Percentiles rank a stretch among this genome's conserved stretches.
phyloP scores from a whole-genome alignment of 2,329 filamentous ascomycete genomes.

The Elsinoe batatas region DNA sequence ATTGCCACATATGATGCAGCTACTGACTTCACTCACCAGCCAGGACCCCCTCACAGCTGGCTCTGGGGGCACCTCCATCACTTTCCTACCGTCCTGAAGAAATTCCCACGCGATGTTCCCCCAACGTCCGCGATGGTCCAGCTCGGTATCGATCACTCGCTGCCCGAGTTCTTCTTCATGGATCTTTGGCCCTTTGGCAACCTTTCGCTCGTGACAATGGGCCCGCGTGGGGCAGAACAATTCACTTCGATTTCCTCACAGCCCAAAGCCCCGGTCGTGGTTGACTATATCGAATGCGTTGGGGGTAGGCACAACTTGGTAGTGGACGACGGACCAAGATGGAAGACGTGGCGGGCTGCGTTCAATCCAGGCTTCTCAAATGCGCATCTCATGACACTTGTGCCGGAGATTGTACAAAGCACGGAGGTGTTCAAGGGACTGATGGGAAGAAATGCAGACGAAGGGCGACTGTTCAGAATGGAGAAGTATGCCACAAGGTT shows the following conservation, averaged over 20 bases:
- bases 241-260: slow-evolving; percentile 27
- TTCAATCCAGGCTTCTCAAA: slow-evolving; percentile 36
- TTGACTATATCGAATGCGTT: slow-evolving; percentile 27
- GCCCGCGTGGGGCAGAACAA: slow-evolving; percentile 31
- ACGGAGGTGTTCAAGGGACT: slow-evolving; percentile 25
- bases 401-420: slow-evolving; percentile 30
- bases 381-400: slow-evolving; percentile 31
- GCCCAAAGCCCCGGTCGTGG: slow-evolving; percentile 27
- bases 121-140: slow-evolving; percentile 21
- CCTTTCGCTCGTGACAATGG: slow-evolving; percentile 28
- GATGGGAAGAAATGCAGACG: slow-evolving; percentile 28
- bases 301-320: slow-evolving; percentile 31
- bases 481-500: slow-evolving; percentile 32
- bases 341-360: slow-evolving; percentile 36
- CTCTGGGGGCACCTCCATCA: slow-evolving; percentile 6
- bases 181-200: slow-evolving; percentile 36
- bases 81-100: neutral
- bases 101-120: neutral
- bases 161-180: slow-evolving; percentile 34
- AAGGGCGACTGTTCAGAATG: slow-evolving; percentile 30
- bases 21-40: neutral
- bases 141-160: slow-evolving; percentile 29
- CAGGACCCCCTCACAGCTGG: slow-evolving; percentile 9
- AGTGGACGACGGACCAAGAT: slow-evolving; percentile 28
- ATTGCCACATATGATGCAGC: neutral